Base-by-base conservation (phyloP, 2,329 filamentous ascomycete genomes). In the Apiospora arundinis region DNA sequence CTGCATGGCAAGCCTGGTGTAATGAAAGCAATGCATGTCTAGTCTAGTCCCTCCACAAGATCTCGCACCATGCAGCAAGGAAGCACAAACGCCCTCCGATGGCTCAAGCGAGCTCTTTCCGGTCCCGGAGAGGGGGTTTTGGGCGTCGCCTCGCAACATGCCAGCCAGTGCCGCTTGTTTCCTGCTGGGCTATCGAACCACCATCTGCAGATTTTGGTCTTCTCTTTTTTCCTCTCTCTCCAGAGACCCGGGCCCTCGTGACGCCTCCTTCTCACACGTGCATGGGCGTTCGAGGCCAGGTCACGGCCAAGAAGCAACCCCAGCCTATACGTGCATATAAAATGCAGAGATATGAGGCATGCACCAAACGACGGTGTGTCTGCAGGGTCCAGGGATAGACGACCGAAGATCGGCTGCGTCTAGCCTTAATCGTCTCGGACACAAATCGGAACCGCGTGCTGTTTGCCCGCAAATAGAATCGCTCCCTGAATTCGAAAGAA, bases 1-100 rank as follows among this genome's bases (percentile, higher is more conserved):
- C 32, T 63, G 56, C 56, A 63, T 63, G 28, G 8, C 52, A 60
- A 60, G 52, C 28, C 32, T 60, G 2, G 52, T 60, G 52, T 60
- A 60, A 37, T 40, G 56, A 23, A 63, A n/a, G 56, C 21, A 40
- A 63, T 40, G 56, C 32, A 63, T 40, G 56, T 9, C 18, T 63
- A 40, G 32, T 23, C 32, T 63, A 11, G 56, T 14, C 56, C 40
- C 18, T 63, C 56, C 21, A 40, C 32, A 32, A 63, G 32, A 63
- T 63, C 56, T 63, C 32, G 32, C 32, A 40, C 56, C 32, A 40
- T 63, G 56, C 56, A 37, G 28, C 52, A 40, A 63, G 28, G 28
- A 40, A 63, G 28, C 28, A 60, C 12, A 37, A 25, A 28, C 23
- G 25, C 25, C 49, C 28, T 60, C 25, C 52, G 52, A 60, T 32